Percentiles rank a stretch among this genome's conserved stretches.
Evolutionary conservation across 305 asterid species (phyloP).

Genomic region (Withania somnifera): DNA sequence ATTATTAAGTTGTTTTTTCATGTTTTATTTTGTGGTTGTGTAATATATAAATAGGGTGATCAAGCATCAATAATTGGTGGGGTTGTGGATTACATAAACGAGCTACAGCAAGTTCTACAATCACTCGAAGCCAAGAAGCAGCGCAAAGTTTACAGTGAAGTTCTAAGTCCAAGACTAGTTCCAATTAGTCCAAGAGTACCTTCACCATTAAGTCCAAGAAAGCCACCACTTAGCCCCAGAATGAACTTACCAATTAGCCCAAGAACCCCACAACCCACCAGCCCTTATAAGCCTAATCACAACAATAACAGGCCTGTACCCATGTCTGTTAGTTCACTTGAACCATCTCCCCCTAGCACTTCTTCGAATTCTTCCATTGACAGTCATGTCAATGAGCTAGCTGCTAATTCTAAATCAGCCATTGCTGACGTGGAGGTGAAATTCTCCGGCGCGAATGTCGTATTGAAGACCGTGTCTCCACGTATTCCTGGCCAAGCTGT

Average conservation of each 20-base stretch:
- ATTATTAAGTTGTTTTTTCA: not conserved
- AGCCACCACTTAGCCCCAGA: slow-evolving; percentile 70
- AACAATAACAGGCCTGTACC: slow-evolving; percentile 7
- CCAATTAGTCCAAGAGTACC: slow-evolving; percentile 30
- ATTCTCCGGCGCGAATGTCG: slow-evolving; percentile 59
- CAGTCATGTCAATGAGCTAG: slow-evolving; percentile 54
- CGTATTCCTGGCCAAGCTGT: slow-evolving; percentile 61
- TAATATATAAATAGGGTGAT: slow-evolving; percentile 41
- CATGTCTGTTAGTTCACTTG: slow-evolving; percentile 20
- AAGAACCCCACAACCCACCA: slow-evolving; percentile 61
- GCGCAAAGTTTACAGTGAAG: slow-evolving; percentile 51
- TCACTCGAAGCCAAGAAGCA: slow-evolving; percentile 79
- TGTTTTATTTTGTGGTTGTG: not conserved
- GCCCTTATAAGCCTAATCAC: slow-evolving; percentile 46
- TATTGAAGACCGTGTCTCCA: slow-evolving; percentile 56
- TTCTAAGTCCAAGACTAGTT: slow-evolving; percentile 49
- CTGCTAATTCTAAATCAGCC: slow-evolving; percentile 61
- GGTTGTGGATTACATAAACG: slow-evolving; percentile 72
- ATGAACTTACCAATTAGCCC: slow-evolving; percentile 63
- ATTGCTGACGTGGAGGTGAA: slow-evolving; percentile 81
- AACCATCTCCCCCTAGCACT: slow-evolving; percentile 51
- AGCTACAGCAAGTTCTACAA: slow-evolving; percentile 62
- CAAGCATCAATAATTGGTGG: slow-evolving; percentile 95
- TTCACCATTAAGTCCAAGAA: slow-evolving; percentile 49
- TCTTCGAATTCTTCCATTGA: slow-evolving; percentile 32